These are phyloP conservation scores for Arabis alpina DNA, from an alignment of 345 rosid genomes.

Conservation along the genomic window DNA sequence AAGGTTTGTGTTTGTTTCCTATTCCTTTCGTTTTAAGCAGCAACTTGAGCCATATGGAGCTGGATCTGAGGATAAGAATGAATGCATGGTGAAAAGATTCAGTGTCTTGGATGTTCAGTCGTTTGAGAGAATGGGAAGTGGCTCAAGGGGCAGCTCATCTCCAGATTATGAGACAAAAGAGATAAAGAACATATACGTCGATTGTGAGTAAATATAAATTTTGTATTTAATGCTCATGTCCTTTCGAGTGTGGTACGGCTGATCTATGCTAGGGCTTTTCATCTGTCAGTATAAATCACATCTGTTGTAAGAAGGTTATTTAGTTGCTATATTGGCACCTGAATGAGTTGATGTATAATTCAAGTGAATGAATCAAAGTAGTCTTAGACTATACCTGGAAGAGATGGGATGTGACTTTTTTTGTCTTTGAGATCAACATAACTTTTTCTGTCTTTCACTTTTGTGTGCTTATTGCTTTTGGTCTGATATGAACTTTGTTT, in stretches of 20 bases:
- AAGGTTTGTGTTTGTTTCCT: not conserved
- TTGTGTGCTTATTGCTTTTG: slow-evolving; percentile 20
- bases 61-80: slow-evolving; percentile 49
- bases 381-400: not conserved
- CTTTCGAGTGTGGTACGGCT: slow-evolving; percentile 18
- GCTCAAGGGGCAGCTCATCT: slow-evolving; percentile 54
- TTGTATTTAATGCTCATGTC: not conserved
- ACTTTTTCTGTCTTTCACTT: not conserved
- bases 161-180: slow-evolving; percentile 72
- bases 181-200: slow-evolving; percentile 94
- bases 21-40: slow-evolving; percentile 47
- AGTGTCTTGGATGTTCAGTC: slow-evolving; percentile 49
- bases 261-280: too few relatives aligned
- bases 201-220: slow-evolving; percentile 65
- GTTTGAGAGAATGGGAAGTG: slow-evolving; percentile 51
- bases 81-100: slow-evolving; percentile 49
- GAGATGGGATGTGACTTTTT: slow-evolving; percentile 5
- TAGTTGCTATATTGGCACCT: slow-evolving; percentile 1
- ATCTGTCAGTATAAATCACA: too few relatives aligned
- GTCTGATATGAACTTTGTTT: slow-evolving; percentile 36
- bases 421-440: slow-evolving; percentile 5
- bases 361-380: slow-evolving; percentile 1
- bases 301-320: too few relatives aligned
- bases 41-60: slow-evolving; percentile 75
- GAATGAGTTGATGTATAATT: not conserved